phyloP scores from a whole-genome alignment of 2,329 filamentous ascomycete species.

The Apiospora pterosperma region DNA sequence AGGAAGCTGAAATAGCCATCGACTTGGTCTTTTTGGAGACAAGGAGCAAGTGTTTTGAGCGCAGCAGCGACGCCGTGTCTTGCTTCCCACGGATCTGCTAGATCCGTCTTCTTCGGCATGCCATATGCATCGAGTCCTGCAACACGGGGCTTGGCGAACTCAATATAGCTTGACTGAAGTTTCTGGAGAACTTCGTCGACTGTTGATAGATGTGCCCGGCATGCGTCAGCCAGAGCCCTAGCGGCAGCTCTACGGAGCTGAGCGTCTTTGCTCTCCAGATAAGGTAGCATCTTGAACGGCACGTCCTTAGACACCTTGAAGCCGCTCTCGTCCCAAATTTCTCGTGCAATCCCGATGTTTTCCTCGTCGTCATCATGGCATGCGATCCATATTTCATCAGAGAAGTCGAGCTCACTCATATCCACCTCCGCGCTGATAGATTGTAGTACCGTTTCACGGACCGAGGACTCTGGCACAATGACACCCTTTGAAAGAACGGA shows the following conservation, averaged over 20 bases:
- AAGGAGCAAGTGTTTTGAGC: constrained; percentile 74
- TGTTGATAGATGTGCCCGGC: constrained; percentile 55
- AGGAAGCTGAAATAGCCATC: constrained; percentile 80
- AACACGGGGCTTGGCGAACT: constrained; percentile 77
- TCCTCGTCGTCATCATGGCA: constrained; percentile 89
- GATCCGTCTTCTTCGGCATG: constrained; percentile 86
- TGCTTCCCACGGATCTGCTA: constrained; percentile 86
- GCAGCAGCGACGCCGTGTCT: constrained; percentile 85
- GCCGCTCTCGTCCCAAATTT: constrained; percentile 94
- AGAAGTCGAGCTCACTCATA: constrained; percentile 81
- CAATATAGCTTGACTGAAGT: constrained; percentile 69
- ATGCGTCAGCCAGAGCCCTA: constrained; percentile 72
- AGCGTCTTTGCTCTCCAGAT: constrained; percentile 74
- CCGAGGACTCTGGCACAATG: constrained; percentile 74
- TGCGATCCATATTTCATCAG: constrained; percentile 88
- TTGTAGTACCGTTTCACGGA: constrained; percentile 82
- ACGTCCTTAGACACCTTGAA: constrained; percentile 67
- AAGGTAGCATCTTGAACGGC: constrained; percentile 67
- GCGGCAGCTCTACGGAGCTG: constrained; percentile 83
- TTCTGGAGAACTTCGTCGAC: constrained; percentile 61
- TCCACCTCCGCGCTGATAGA: constrained; percentile 90
- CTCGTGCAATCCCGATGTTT: constrained; percentile 75
- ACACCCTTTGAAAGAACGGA: constrained; percentile 71
- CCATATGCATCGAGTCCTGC: constrained; percentile 89
- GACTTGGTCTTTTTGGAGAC: constrained; percentile 66